These are phyloP conservation scores for Leucoagaricus sp. DNA, from an alignment of 1,284 basidiomycete species.

Conservation along the genomic window DNA sequence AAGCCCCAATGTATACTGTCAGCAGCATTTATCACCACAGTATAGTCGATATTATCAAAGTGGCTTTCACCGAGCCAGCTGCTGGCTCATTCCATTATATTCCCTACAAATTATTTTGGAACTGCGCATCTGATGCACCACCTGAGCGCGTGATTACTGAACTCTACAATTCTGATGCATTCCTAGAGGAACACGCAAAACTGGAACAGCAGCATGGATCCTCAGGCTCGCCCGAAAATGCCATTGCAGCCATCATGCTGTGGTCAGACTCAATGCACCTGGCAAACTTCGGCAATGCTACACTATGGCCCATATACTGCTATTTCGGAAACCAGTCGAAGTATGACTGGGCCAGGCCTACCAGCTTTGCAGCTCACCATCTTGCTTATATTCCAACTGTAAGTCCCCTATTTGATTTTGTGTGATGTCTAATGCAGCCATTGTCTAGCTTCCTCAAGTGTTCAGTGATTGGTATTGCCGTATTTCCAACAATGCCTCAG, in stretches of 20 bases:
- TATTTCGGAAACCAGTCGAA: conserved; percentile 31
- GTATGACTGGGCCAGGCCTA: conserved; percentile 24
- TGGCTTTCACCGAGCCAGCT: conserved; percentile 20
- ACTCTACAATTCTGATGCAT: conserved; percentile 29
- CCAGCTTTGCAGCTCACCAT: conserved; percentile 19
- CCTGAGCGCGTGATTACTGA: conserved; percentile 29
- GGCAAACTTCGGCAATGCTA: conserved; percentile 31
- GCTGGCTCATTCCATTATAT: conserved; percentile 25
- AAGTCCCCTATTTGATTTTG: no score
- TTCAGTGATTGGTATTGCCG: no score
- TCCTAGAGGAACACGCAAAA: conserved; percentile 26
- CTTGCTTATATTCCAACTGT: conserved; percentile 26
- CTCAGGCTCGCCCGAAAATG: conserved; percentile 23
- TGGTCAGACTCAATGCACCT: conserved; percentile 39
- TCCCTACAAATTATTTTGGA: conserved; percentile 29
- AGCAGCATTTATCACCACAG: conserved; percentile 22
- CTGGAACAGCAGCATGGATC: conserved; percentile 17
- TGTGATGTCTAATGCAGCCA: no score
- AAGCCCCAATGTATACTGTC: conserved; percentile 22
- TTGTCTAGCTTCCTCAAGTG: no score
- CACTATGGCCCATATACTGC: conserved; percentile 34
- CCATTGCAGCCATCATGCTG: conserved; percentile 31
- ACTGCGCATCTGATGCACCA: conserved; percentile 12
- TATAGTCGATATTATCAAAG: conserved; percentile 27
- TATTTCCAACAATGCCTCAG: no score